These are phyloP conservation scores for Phyllostachys edulis DNA, from an alignment of 176 grass and related monocot genomes.

Conservation along the genomic window DNA sequence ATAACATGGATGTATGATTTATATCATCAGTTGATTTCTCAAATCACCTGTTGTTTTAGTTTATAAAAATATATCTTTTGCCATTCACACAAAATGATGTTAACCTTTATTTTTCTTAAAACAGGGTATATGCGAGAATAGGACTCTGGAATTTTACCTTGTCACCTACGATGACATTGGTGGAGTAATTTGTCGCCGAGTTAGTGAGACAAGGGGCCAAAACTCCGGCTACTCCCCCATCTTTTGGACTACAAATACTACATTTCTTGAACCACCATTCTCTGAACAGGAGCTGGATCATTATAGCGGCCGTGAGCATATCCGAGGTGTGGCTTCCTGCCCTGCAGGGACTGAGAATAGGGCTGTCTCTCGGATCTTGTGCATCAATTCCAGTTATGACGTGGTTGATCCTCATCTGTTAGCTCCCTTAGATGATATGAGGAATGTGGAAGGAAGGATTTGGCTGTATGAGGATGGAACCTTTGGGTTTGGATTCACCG, in stretches of 20 bases:
- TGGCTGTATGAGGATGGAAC: constrained; percentile 92
- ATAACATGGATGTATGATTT: background rate
- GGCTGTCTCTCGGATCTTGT: constrained; percentile 63
- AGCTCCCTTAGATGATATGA: constrained; percentile 41
- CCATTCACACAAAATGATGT: background rate
- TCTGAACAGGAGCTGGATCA: constrained; percentile 62
- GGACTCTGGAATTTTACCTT: constrained; percentile 78
- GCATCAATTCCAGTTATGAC: constrained; percentile 76
- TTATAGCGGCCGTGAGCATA: constrained; percentile 56
- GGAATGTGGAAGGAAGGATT: constrained; percentile 76
- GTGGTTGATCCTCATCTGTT: constrained; percentile 54
- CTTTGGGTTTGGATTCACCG: constrained; percentile 85
- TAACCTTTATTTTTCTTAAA: constrained; percentile 33
- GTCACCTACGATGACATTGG: constrained; percentile 82
- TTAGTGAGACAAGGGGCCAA: constrained; percentile 50
- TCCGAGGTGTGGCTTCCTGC: constrained; percentile 24
- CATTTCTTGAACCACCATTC: constrained; percentile 83
- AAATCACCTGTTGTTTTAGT: background rate
- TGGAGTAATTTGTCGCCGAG: constrained; percentile 78
- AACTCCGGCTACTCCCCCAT: constrained; percentile 69
- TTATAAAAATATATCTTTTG: constrained; percentile 1
- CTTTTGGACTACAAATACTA: constrained; percentile 80
- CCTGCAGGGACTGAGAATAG: constrained; percentile 1
- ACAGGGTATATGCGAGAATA: constrained; percentile 82
- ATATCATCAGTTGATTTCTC: constrained; percentile 2